Evolutionary conservation across 2,329 filamentous ascomycete genomes (phyloP).

Genomic region (Alternaria conjuncta): DNA sequence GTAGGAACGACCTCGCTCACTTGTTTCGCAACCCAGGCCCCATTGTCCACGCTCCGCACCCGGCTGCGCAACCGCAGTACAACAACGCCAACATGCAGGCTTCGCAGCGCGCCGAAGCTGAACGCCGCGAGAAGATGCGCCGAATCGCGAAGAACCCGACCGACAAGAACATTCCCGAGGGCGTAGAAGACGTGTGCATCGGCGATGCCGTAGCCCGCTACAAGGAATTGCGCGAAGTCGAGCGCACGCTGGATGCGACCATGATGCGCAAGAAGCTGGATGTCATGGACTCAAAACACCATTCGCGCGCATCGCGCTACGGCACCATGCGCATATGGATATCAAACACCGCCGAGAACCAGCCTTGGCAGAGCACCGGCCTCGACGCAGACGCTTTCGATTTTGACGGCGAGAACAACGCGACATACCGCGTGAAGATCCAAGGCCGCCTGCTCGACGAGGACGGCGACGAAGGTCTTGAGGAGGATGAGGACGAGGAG

Average conservation of each 20-base stretch:
- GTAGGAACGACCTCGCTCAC: slow-evolving; percentile 55
- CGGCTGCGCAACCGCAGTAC: slow-evolving; percentile 56
- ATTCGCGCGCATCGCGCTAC: slow-evolving; percentile 76
- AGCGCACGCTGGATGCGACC: slow-evolving; percentile 86
- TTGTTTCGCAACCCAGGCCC: slow-evolving; percentile 56
- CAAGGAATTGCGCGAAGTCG: slow-evolving; percentile 81
- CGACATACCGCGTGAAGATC: slow-evolving; percentile 88
- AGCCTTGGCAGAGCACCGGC: slow-evolving; percentile 82
- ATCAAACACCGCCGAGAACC: slow-evolving; percentile 91
- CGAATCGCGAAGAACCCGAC: slow-evolving; percentile 87
- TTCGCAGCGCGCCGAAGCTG: slow-evolving; percentile 53
- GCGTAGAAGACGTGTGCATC: slow-evolving; percentile 77
- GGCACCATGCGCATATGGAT: slow-evolving; percentile 93
- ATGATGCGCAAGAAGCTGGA: slow-evolving; percentile 95
- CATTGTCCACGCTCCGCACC: slow-evolving; percentile 55
- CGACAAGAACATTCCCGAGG: slow-evolving; percentile 93
- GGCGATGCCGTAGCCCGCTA: slow-evolving; percentile 85
- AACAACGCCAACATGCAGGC: slow-evolving; percentile 49
- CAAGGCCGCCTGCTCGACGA: slow-evolving; percentile 79
- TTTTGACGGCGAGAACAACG: slow-evolving; percentile 77
- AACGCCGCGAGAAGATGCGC: slow-evolving; percentile 72
- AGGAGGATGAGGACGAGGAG: slow-evolving; percentile 40
- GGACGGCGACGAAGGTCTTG: slow-evolving; percentile 43
- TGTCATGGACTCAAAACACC: slow-evolving; percentile 79
- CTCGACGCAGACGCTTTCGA: slow-evolving; percentile 79